Conservation (phyloP, 2,329 filamentous ascomycete species). For the Ophiostoma australiae region DNA sequence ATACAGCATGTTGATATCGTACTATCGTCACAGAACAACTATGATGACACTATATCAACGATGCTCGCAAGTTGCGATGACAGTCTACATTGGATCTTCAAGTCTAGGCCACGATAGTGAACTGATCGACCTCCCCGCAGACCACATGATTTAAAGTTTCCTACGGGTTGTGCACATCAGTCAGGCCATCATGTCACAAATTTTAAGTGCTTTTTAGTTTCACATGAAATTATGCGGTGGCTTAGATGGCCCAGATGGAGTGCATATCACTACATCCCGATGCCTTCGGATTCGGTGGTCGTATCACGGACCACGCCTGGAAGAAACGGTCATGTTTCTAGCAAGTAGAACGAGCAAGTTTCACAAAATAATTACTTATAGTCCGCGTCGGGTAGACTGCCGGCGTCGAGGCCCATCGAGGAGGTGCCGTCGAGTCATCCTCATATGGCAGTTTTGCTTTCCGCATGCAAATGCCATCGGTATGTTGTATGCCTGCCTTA, state of each 20-base stretch:
- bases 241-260: neutral
- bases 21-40: neutral
- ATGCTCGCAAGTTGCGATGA: neutral
- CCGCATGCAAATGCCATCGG: neutral
- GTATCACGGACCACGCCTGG: too few relatives aligned
- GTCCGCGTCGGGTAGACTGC: neutral
- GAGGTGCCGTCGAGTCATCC: neutral
- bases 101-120: neutral
- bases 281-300: neutral
- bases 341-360: too few relatives aligned
- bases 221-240: neutral
- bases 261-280: neutral
- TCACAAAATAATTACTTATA: neutral
- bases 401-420: neutral
- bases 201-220: neutral
- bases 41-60: neutral
- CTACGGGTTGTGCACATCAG: neutral
- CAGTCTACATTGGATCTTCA: neutral
- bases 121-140: neutral
- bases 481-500: neutral
- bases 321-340: too few relatives aligned
- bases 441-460: neutral
- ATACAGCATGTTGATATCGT: neutral
- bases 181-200: neutral
- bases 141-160: neutral